phyloP scores from a whole-genome alignment of 805 yeast genomes.

The Maudiozyma turicensis region DNA sequence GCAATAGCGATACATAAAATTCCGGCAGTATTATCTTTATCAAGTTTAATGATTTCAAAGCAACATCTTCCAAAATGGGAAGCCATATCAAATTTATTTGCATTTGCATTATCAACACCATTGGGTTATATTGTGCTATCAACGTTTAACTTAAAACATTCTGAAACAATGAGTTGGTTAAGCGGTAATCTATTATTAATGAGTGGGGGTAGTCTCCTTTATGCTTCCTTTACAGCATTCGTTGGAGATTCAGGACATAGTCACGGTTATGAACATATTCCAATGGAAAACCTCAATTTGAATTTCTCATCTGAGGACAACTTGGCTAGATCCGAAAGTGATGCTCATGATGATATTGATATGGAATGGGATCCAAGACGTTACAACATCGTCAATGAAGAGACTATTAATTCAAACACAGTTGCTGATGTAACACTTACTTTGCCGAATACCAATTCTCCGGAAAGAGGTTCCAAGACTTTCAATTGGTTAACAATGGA shows the following conservation, averaged over 20 bases:
- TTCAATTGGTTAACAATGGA: neutral
- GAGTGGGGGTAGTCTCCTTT: conserved; percentile 30
- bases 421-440: neutral
- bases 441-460: neutral
- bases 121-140: conserved; percentile 24
- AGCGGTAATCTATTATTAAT: conserved; percentile 26
- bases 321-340: neutral
- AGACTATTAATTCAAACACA: neutral
- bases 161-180: conserved; percentile 23
- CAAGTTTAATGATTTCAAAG: conserved; percentile 38
- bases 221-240: conserved; percentile 29
- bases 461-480: neutral
- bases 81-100: conserved; percentile 38
- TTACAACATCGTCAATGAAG: conserved; percentile 1
- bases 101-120: conserved; percentile 29
- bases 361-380: conserved; percentile 4
- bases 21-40: conserved; percentile 54
- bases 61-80: conserved; percentile 31
- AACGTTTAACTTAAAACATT: conserved; percentile 17
- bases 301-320: neutral
- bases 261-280: conserved; percentile 3
- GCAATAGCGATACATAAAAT: conserved; percentile 54
- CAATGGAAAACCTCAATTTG: neutral
- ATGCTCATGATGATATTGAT: neutral
- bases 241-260: conserved; percentile 12